Evolutionary conservation across 228 moss, liverwort and hornwort genomes (phyloP).

Genomic region (Sphagnum fallax): DNA sequence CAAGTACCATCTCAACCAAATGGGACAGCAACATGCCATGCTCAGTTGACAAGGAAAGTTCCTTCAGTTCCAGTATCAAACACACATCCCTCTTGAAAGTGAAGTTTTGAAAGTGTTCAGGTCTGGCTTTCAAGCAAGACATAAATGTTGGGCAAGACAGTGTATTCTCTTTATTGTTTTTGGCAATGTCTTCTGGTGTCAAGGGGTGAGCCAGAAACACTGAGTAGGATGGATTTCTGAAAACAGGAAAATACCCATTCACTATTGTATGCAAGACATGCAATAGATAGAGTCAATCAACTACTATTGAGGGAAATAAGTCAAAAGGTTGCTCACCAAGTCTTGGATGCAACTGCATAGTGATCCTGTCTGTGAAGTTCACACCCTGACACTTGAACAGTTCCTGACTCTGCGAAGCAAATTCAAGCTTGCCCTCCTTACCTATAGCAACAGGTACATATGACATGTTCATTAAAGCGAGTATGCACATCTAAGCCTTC

Average conservation of each 20-base stretch:
- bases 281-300: slow-evolving; percentile 69
- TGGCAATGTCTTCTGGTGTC: slow-evolving; percentile 27
- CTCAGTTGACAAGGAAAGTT: slow-evolving; percentile 36
- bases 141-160: slow-evolving; percentile 57
- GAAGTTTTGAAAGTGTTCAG: slow-evolving; percentile 64
- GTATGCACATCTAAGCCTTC: background rate
- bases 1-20: slow-evolving; percentile 75
- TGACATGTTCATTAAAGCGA: no score
- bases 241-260: slow-evolving; percentile 61
- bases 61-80: slow-evolving; percentile 26
- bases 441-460: slow-evolving; percentile 67
- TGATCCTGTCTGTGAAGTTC: slow-evolving; percentile 52
- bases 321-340: slow-evolving; percentile 11
- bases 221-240: slow-evolving; percentile 65
- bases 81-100: slow-evolving; percentile 27
- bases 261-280: slow-evolving; percentile 61
- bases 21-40: slow-evolving; percentile 81
- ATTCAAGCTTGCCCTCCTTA: slow-evolving; percentile 47
- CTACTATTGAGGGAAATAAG: slow-evolving; percentile 23
- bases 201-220: slow-evolving; percentile 63
- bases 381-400: slow-evolving; percentile 53
- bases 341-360: slow-evolving; percentile 16
- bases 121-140: slow-evolving; percentile 63
- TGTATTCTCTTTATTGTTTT: slow-evolving; percentile 12
- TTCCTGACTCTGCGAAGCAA: slow-evolving; percentile 48